Percentiles rank a stretch among this genome's conserved stretches.
These are phyloP conservation scores for Cystobasidium pallidum DNA, from an alignment of 1,284 basidiomycete genomes.

Conservation along the genomic window DNA sequence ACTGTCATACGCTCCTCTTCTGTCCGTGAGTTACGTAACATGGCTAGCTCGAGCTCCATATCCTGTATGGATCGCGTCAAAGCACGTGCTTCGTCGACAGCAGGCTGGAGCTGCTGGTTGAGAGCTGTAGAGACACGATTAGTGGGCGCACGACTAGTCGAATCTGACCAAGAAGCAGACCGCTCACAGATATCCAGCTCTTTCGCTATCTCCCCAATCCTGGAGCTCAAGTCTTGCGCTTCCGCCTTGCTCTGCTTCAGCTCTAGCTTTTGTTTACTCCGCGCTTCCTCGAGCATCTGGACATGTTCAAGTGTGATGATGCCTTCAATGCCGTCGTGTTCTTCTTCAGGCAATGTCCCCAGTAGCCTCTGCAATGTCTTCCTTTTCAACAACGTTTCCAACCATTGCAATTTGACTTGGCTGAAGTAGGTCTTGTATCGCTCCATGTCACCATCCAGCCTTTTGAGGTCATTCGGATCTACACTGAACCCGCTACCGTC, in stretches of 20 bases:
- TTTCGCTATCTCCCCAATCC: conserved; percentile 22
- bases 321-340: conserved; percentile 31
- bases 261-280: conserved; percentile 23
- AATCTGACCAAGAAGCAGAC: neutral
- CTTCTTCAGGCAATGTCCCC: conserved; percentile 22
- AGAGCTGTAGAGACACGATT: conserved; percentile 10
- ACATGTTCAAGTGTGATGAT: conserved; percentile 33
- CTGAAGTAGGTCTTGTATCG: conserved; percentile 42
- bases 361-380: conserved; percentile 37
- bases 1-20: conserved; percentile 50
- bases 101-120: conserved; percentile 35
- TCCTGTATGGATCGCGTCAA: conserved; percentile 40
- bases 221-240: conserved; percentile 27
- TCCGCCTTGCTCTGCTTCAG: conserved; percentile 39
- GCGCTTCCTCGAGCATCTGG: conserved; percentile 27
- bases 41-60: conserved; percentile 42
- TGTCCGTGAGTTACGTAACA: conserved; percentile 38
- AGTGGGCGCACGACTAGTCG: neutral
- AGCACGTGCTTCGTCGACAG: conserved; percentile 39
- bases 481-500: conserved; percentile 31
- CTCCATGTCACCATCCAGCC: conserved; percentile 32
- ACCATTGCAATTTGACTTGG: conserved; percentile 43
- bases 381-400: conserved; percentile 39
- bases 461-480: conserved; percentile 39
- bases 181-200: conserved; percentile 27